Evolutionary conservation across 1,139 yeast genomes (phyloP).

Genomic region (Spathaspora sp.): DNA sequence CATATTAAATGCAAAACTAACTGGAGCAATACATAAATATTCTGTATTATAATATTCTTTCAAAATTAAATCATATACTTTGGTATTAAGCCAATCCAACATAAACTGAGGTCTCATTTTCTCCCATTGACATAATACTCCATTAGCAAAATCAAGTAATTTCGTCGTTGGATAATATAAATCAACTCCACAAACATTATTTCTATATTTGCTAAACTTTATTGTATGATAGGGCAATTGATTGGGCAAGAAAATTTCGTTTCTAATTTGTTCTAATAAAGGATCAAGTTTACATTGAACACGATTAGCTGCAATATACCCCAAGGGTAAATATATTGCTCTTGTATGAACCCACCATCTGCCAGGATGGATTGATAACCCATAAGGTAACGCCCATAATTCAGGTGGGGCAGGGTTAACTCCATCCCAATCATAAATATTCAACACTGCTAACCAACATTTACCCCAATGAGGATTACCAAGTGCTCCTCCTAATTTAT

Average conservation of each 20-base stretch:
- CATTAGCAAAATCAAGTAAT: conserved; percentile 64
- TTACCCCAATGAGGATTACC: conserved; percentile 98
- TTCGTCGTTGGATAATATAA: conserved; percentile 88
- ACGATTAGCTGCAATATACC: conserved; percentile 67
- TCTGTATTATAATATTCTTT: conserved; percentile 82
- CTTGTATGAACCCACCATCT: conserved; percentile 99
- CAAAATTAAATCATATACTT: conserved; percentile 61
- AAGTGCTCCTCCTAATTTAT: conserved; percentile 81
- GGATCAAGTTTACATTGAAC: conserved; percentile 63
- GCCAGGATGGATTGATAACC: conserved; percentile 85
- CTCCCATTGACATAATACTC: conserved; percentile 62
- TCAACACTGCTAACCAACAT: conserved; percentile 79
- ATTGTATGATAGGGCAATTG: conserved; percentile 62
- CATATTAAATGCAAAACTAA: conserved; percentile 81
- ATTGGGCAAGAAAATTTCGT: conserved; percentile 64
- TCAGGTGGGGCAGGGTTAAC: conserved; percentile 99
- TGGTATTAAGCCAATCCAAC: conserved; percentile 48
- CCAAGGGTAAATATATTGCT: conserved; percentile 85
- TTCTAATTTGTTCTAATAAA: conserved; percentile 59
- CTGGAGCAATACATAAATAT: conserved; percentile 88
- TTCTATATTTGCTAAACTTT: conserved; percentile 68
- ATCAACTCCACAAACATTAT: conserved; percentile 89
- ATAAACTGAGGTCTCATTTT: conserved; percentile 77
- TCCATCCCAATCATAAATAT: conserved; percentile 91
- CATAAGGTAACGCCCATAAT: conserved; percentile 83